Base-by-base conservation (phyloP, 169 alveolate species). In the Plasmodium knowlesi region DNA sequence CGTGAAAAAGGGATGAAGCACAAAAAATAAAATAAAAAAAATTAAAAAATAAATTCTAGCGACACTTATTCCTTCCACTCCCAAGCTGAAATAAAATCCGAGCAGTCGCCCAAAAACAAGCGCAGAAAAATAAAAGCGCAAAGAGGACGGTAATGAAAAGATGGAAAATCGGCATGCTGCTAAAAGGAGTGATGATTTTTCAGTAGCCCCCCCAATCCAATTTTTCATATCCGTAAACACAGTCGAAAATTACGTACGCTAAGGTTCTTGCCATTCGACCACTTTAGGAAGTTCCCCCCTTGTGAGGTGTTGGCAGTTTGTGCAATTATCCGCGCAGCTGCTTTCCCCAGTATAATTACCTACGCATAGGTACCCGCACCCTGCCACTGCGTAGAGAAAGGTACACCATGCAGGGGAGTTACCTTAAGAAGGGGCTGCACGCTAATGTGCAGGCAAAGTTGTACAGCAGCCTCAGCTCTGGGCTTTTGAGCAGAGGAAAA, bases 351-450 rank as follows among this genome's bases (percentile, higher is more conserved):
- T 67, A 25, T 67, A 67, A 25, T 28, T 67, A 67, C 76, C 37
- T 67, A 67, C 76, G 76, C 76, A 67, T 67, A 67, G 37, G 5
- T 22, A 67, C 41, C 76, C 76, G 2, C 76, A 43, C 61, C 22
- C 61, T 16, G 22, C 25, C 0, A 50, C 22, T 50, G 76, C 37
- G 34, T 28, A 9, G 37, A 67, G 76, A 32, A 43, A 9, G 22
- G 14, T 32, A 54, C 61, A 19, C 50, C 9, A 84, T 84, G 92
- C 73, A 84, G 78, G 41, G 83, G 22, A 57, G 5, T 37, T 84
- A 16, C 25, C 37, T 84, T 22, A 50, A 30, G 74, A 84, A 43
- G 25, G 34, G 76, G 6, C 22, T 73, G 46, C 32, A 16, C 72
- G 34, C 32, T 22, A 41, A 22, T 71, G 46, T 25, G 30, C 41